Base-by-base conservation (phyloP, 345 rosid genomes). In the Stellera chamaejasme region DNA sequence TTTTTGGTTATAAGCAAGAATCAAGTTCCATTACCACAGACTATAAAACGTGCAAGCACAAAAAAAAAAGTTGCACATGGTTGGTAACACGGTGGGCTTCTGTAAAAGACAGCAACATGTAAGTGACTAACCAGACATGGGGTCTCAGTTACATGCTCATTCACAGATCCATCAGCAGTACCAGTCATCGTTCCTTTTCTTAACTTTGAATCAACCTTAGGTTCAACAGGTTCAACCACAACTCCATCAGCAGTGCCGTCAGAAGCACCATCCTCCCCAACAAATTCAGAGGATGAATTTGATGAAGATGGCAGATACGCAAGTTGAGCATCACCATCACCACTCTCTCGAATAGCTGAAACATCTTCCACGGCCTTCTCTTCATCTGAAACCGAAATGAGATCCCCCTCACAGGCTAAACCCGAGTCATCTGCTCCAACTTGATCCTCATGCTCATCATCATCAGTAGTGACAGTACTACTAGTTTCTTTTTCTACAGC, bases 51-150 rank as follows among this genome's bases (percentile, higher is more conserved):
- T 48, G 54, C 44, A 55, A 39, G 52, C 13, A 3, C 39, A 32
- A 4, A 32, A 32, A 32, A 32, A 7, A n/a, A n/a, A 32, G 7
- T 58, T 48, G 10, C 27, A 10, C 13, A 10, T 16, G 11, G n/a
- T n/a, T n/a, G n/a, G 23, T 15, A 10, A 59, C 3, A 25, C 32
- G 48, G 51, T 55, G 50, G 47, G 62, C 27, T 60, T 49, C 27
- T 28, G 46, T 45, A 58, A 32, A 60, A 60, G 42, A 27, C 49
- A 54, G n/a, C n/a, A n/a, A n/a, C n/a, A n/a, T 26, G 16, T 36
- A 50, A 23, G 57, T 19, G 50, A 56, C 78, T 67, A 60, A 75
- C 76, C 72, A 66, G 36, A 52, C 62, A 52, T 55, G 70, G 45
- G 61, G 49, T 64, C 58, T 63, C 59, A 50, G 11, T 4, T 42